Conservation (phyloP, 768 basidiomycete species). For the Rhizopogon rudus region DNA sequence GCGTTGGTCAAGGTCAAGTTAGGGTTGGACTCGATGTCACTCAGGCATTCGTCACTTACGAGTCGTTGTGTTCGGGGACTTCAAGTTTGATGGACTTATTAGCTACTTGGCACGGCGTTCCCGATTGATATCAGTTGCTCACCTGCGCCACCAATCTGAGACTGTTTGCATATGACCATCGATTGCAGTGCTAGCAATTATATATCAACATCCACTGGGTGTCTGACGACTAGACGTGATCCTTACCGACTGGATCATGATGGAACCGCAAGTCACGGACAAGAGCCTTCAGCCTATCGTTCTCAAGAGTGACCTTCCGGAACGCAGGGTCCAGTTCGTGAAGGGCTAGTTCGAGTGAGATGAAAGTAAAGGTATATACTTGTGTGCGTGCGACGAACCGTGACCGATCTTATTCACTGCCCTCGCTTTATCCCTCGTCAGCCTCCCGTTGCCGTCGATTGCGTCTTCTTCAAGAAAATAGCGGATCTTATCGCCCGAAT, state of each 20-base stretch:
- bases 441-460: slow-evolving; percentile 59
- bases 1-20: background rate
- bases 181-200: slow-evolving; percentile 67
- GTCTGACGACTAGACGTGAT: background rate
- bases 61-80: slow-evolving; percentile 94
- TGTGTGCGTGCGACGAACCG: slow-evolving; percentile 38
- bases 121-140: slow-evolving; percentile 8
- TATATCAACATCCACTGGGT: background rate
- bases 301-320: slow-evolving; percentile 74
- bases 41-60: slow-evolving; percentile 43
- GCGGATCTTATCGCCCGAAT: slow-evolving; percentile 90
- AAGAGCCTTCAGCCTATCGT: slow-evolving; percentile 60
- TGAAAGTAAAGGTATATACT: too few relatives aligned
- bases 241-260: slow-evolving; percentile 67
- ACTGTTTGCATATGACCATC: slow-evolving; percentile 96
- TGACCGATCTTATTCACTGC: slow-evolving; percentile 96
- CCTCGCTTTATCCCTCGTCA: slow-evolving; percentile 65
- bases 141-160: slow-evolving; percentile 92
- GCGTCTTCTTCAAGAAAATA: slow-evolving; percentile 94
- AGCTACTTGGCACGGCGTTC: background rate
- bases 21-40: background rate
- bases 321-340: slow-evolving; percentile 86
- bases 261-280: slow-evolving; percentile 76
- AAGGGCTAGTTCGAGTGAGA: slow-evolving; percentile 50
- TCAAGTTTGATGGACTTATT: background rate